Conservation (phyloP, 1,284 basidiomycete species). For the Microbotryum silenes-acaulis region DNA sequence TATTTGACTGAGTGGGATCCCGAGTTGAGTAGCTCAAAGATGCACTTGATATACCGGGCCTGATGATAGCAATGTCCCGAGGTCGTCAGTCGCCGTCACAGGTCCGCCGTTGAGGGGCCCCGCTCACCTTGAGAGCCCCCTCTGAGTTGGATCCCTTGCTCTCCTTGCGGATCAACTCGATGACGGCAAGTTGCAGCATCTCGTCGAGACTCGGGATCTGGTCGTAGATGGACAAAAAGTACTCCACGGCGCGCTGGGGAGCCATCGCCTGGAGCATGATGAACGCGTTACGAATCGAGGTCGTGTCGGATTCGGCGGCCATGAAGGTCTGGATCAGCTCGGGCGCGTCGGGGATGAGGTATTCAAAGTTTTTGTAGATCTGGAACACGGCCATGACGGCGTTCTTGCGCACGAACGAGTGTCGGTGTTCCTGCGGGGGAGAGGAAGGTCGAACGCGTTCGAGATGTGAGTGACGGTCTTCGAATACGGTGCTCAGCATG, state of each 20-base stretch:
- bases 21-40: constrained; percentile 89
- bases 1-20: constrained; percentile 94
- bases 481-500: neutral
- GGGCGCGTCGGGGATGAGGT: constrained; percentile 92
- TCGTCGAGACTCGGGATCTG: constrained; percentile 80
- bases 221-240: constrained; percentile 77
- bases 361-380: constrained; percentile 88
- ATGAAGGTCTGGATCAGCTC: constrained; percentile 97
- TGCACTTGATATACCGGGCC: constrained; percentile 85
- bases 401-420: constrained; percentile 97
- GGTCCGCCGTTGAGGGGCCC: neutral
- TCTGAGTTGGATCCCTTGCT: constrained; percentile 50
- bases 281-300: constrained; percentile 96
- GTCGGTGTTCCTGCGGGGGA: constrained; percentile 67
- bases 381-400: constrained; percentile 93
- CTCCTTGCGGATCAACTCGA: constrained; percentile 89
- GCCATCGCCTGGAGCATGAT: constrained; percentile 85
- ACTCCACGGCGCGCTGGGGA: constrained; percentile 85
- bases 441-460: neutral
- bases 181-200: constrained; percentile 88
- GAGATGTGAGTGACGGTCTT: neutral
- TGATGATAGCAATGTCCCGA: constrained; percentile 37
- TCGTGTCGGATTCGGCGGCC: constrained; percentile 87
- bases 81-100: neutral
- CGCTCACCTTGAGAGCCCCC: constrained; percentile 25